Base-by-base conservation (phyloP, 192 early-diverging fungal genomes). In the Dimargaris xerosporica region DNA sequence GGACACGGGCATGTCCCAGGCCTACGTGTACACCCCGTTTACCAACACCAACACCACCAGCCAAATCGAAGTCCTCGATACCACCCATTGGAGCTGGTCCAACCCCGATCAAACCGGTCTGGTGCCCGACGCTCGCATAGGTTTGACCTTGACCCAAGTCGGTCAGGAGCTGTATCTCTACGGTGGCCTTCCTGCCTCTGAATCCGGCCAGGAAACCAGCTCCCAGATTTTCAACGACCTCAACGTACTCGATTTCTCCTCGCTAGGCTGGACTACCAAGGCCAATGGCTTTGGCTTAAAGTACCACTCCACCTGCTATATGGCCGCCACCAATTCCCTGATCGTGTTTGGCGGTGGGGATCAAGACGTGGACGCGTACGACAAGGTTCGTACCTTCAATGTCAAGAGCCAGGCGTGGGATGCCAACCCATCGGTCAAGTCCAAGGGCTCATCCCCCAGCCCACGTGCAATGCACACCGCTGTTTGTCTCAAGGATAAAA, bases 271-370 rank as follows among this genome's bases (percentile, higher is more conserved):
- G 82, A 66, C 75, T 31, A 78, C 80, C 19, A 73, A 73, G 10
- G 80, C 78, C 67, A 84, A 84, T 62, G 80, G 71, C 23, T 79
- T 67, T 0, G 71, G 71, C 23, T 67, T 74, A 67, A 77, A 68
- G 71, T 79, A 69, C 65, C 80, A 77, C 48, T 73, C 71, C 17
- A 62, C 73, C 63, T 86, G 70, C 68, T 80, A 72, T 71, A 71
- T 78, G 67, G 66, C 69, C 62, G 76, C 61, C 2, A 79, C 77
- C 55, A 75, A 84, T 43, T 68, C 71, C 34, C 66, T 86, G 51
- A 68, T 80, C 7, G 68, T 79, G 31, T 88, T 86, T 77, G 86
- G 86, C 59, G 86, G 86, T 44, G 65, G 73, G 46, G 66, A 84
- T 64, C 64, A 79, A 67, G 65, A 78, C 54, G 68, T 66, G 41